Percentiles rank a stretch among this genome's conserved stretches.
phyloP scores from a whole-genome alignment of 108 stramenopile species.

The Nannochloropsis salina region DNA sequence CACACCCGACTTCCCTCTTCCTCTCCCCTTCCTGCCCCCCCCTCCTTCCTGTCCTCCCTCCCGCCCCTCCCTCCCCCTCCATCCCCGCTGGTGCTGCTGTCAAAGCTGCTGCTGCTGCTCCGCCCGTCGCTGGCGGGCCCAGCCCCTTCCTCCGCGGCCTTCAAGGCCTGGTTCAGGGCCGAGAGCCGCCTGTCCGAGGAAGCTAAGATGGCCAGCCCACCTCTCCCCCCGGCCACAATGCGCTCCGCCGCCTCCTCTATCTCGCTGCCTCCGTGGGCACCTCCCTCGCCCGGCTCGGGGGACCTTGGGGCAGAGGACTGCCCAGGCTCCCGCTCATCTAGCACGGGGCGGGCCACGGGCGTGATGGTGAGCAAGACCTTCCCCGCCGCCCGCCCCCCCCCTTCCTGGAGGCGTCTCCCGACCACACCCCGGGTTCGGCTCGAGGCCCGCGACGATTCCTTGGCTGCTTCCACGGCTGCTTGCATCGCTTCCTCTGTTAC shows the following conservation, averaged over 20 bases:
- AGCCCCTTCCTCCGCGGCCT: neutral
- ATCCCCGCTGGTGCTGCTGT: neutral
- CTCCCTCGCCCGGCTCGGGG: neutral
- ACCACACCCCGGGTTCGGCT: neutral
- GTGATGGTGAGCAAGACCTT: conserved; percentile 21
- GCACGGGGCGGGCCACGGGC: neutral
- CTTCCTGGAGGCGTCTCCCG: neutral
- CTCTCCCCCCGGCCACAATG: neutral
- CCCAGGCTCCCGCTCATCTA: neutral
- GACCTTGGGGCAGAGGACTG: neutral
- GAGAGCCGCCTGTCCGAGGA: neutral
- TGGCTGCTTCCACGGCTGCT: conserved; percentile 43
- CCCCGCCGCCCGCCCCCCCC: neutral
- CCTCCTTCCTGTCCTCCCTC: conserved; percentile 3
- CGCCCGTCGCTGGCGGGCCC: neutral
- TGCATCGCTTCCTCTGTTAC: conserved; percentile 37
- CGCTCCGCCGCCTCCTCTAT: conserved; percentile 4
- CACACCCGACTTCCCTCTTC: neutral
- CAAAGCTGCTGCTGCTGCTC: conserved; percentile 11
- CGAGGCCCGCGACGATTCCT: conserved; percentile 17
- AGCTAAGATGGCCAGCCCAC: neutral
- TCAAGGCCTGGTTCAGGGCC: neutral
- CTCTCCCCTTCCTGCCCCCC: neutral
- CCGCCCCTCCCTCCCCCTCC: neutral
- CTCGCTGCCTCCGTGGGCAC: neutral